Evolutionary conservation across 2,329 filamentous ascomycete species (phyloP), one percentile per base, ranked within the genome.

Genomic region (Talaromyces sp.): DNA sequence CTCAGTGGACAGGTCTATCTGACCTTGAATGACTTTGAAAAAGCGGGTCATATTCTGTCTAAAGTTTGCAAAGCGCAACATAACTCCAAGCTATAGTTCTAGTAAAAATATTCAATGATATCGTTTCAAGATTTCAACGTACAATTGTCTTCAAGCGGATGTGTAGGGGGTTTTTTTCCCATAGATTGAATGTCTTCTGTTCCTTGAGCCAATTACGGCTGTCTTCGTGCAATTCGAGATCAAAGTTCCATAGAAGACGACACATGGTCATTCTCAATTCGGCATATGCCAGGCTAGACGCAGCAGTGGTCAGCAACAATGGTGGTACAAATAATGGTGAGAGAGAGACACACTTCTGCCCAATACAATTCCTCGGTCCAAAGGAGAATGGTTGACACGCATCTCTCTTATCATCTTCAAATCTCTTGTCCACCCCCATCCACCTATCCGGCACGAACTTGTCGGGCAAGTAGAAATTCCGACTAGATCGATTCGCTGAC

Each of bases 1-100:
- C 72, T 96, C 57, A 92, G 90, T 73, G 91, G 86, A 16, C 92
- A 97, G 81, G 84, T 95, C 0, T 98, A 94, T 74, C 77, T 97
- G 16, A 91, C 91, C 24, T 73, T 89, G 68, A 82, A 82, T 9
- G 93, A 97, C 76, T 97, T 95, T 73, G 85, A 89, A 73, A 90
- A 85, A 84, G 83, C 84, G 2, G 91, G 83, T 0, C 73, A 81
- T 56, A 79, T 84, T 10, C 75, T 95, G 72, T 84, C 85, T 73
- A 78, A 81, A 37, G 69, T 90, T 4, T 87, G 84, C 54, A 59
- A 59, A 19, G 22, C 11, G 7, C 19, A 59, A 22, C 56, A 33
- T 11, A 45, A 31, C 3, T 19, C 56, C 9, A 59, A 45, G 16
- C 19, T 59, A 2, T 59, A 45, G 39, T 8, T 52, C 8, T 10